Percentiles rank a stretch among this genome's conserved stretches.
These are phyloP conservation scores for Mucuna pruriens DNA, from an alignment of 306 rosid genomes.

Conservation along the genomic window DNA sequence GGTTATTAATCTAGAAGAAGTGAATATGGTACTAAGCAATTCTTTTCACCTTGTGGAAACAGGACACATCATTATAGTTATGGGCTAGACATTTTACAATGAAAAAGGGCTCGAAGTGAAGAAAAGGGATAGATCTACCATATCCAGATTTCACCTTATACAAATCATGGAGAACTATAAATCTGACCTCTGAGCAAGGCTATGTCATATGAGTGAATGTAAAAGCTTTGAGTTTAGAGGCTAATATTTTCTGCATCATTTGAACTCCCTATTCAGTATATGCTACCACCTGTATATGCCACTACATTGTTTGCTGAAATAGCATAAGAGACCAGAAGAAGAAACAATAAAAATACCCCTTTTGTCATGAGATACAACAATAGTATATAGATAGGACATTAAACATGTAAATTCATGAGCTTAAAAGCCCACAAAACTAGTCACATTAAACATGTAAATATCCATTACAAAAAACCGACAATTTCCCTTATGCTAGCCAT, in stretches of 20 bases:
- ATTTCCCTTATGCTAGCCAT: conserved; percentile 11
- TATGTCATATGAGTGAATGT: background rate
- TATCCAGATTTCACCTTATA: background rate
- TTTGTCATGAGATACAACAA: conserved; percentile 11
- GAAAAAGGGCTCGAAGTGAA: background rate
- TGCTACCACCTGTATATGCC: background rate
- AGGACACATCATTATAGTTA: background rate
- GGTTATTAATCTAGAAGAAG: conserved; percentile 11
- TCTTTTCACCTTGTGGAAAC: conserved; percentile 1
- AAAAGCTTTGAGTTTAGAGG: background rate
- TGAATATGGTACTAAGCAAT: background rate
- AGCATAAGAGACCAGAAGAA: background rate
- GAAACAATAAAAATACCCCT: background rate
- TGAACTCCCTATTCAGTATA: background rate
- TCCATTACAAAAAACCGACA: background rate
- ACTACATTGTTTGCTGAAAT: background rate
- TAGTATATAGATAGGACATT: background rate
- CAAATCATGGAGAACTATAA: conserved; percentile 10
- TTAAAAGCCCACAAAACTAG: background rate
- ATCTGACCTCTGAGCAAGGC: background rate
- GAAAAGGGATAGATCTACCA: conserved; percentile 27
- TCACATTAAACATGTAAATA: background rate
- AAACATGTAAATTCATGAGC: conserved; percentile 20
- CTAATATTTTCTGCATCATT: background rate
- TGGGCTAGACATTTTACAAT: conserved; percentile 5